phyloP scores from a whole-genome alignment of 495 filamentous ascomycete genomes.

The Sordaria brevicollis region DNA sequence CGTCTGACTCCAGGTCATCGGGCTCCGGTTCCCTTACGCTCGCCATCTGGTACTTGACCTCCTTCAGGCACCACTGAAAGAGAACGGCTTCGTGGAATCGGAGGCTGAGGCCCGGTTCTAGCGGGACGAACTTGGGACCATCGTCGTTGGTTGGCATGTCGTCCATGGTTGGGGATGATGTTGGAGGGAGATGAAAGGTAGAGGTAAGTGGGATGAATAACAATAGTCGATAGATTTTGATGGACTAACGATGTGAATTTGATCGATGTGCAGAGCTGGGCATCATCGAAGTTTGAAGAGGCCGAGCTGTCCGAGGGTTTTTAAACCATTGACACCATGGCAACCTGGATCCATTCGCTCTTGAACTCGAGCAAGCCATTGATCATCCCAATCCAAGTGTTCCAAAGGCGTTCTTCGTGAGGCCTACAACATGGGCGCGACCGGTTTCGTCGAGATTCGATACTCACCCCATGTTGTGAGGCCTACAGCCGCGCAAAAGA shows the following conservation, averaged over 20 bases:
- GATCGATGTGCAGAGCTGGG: background rate
- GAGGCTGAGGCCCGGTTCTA: slow-evolving; percentile 3
- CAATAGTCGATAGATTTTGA: background rate
- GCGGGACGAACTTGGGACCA: background rate
- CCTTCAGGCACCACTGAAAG: slow-evolving; percentile 4
- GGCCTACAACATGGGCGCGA: background rate
- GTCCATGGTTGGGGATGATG: background rate
- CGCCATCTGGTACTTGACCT: background rate
- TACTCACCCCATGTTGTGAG: background rate
- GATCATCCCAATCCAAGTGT: background rate
- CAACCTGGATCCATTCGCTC: too few species aligned
- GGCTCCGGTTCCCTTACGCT: background rate
- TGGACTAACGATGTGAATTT: background rate
- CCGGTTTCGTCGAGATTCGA: background rate
- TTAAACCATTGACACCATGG: background rate
- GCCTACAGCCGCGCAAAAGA: background rate
- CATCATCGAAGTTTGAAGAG: background rate
- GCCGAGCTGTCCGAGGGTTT: background rate
- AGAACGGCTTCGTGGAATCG: slow-evolving; percentile 15
- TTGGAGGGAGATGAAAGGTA: background rate
- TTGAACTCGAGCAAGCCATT: too few species aligned
- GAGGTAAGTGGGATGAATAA: background rate
- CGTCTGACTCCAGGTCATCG: slow-evolving; percentile 5
- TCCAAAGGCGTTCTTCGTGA: background rate
- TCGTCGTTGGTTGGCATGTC: background rate